These are phyloP conservation scores for Colletotrichum aenigma DNA, from an alignment of 2,329 filamentous ascomycete genomes.

Conservation along the genomic window DNA sequence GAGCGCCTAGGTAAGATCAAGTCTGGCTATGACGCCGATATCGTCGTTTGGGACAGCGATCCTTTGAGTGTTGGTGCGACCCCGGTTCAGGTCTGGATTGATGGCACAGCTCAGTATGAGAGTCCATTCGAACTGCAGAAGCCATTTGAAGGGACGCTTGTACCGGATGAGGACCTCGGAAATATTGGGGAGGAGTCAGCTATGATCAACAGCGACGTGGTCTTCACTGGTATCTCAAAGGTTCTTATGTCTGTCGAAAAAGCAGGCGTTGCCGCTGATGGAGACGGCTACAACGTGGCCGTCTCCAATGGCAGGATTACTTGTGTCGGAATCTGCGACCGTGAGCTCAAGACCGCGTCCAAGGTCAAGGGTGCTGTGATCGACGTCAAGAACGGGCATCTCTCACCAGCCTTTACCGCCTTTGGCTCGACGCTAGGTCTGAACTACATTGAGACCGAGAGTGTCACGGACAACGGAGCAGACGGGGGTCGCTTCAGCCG, in stretches of 20 bases:
- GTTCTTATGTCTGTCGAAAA: constrained; percentile 50
- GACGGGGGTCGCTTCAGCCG: constrained; percentile 56
- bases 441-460: constrained; percentile 65
- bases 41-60: constrained; percentile 68
- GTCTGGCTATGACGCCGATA: constrained; percentile 64
- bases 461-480: constrained; percentile 55
- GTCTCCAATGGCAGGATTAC: constrained; percentile 57
- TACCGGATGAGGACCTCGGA: constrained; percentile 42
- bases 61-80: constrained; percentile 65
- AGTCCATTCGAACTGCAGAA: constrained; percentile 59
- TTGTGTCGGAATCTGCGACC: constrained; percentile 59
- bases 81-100: constrained; percentile 68
- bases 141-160: constrained; percentile 40
- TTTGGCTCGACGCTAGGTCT: constrained; percentile 66
- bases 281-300: constrained; percentile 50
- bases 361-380: constrained; percentile 40
- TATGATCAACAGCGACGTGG: constrained; percentile 35
- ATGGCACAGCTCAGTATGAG: constrained; percentile 63
- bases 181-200: constrained; percentile 44
- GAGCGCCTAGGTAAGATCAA: constrained; percentile 65
- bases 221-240: constrained; percentile 62
- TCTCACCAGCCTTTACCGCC: constrained; percentile 63
- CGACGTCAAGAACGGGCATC: constrained; percentile 59
- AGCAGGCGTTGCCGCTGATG: constrained; percentile 22
- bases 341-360: constrained; percentile 43